Percentiles rank a stretch among this genome's conserved stretches.
Evolutionary conservation across 495 filamentous ascomycete species (phyloP).

Genomic region (Penicillium fimorum): DNA sequence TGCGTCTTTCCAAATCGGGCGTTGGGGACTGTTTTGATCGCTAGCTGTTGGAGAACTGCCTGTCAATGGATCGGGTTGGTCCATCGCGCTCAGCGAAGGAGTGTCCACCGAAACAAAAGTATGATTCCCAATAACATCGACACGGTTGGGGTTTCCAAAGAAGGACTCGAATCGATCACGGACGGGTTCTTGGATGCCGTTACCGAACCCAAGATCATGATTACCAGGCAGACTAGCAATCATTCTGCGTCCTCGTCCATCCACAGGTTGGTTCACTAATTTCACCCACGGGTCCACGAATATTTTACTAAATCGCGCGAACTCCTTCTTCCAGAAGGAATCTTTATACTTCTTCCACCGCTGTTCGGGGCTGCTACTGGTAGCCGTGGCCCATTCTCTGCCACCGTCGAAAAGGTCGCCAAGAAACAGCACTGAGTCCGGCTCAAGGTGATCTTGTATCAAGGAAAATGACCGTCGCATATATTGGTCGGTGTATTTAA

Average conservation of each 20-base stretch:
- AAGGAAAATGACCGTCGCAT: slow-evolving; percentile 73
- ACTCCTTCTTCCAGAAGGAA: slow-evolving; percentile 80
- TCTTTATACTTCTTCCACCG: slow-evolving; percentile 75
- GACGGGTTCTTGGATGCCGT: slow-evolving; percentile 73
- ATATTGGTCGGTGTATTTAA: slow-evolving; percentile 84
- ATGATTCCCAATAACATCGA: slow-evolving; percentile 92
- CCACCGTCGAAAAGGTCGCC: slow-evolving; percentile 97
- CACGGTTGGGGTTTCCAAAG: slow-evolving; percentile 84
- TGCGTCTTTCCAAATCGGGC: slow-evolving; percentile 72
- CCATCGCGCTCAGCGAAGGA: slow-evolving; percentile 76
- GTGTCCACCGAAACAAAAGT: slow-evolving; percentile 90
- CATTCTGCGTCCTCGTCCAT: slow-evolving; percentile 56
- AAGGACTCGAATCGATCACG: slow-evolving; percentile 80
- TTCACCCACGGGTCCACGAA: slow-evolving; percentile 66
- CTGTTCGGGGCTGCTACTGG: slow-evolving; percentile 63
- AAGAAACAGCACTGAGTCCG: slow-evolving; percentile 83
- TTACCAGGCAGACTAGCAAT: slow-evolving; percentile 88
- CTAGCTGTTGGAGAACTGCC: slow-evolving; percentile 40
- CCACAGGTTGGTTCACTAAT: slow-evolving; percentile 36
- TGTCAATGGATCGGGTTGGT: slow-evolving; percentile 49
- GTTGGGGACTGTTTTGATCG: slow-evolving; percentile 40
- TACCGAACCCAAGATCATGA: slow-evolving; percentile 93
- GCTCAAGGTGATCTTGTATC: slow-evolving; percentile 66
- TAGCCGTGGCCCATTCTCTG: slow-evolving; percentile 81
- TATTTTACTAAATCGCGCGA: slow-evolving; percentile 72